phyloP scores from a whole-genome alignment of 2,329 filamentous ascomycete genomes.

The Neonectria sp. region DNA sequence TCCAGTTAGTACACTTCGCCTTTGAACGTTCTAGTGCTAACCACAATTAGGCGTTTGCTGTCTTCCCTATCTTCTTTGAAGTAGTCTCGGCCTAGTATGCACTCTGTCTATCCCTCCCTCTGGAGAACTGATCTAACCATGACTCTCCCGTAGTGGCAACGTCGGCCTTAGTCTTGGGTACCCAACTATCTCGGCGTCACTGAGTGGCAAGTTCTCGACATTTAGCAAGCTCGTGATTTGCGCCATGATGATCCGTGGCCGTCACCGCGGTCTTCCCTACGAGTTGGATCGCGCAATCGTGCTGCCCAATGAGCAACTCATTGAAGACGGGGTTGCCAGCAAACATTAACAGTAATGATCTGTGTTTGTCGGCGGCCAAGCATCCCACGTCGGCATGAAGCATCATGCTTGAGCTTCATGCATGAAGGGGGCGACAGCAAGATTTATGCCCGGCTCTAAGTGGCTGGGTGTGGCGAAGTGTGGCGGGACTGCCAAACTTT shows the following conservation, averaged over 20 bases:
- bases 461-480: no score
- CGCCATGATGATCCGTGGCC: slow-evolving; percentile 55
- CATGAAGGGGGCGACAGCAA: no score
- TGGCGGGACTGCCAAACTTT: no score
- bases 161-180: slow-evolving; percentile 54
- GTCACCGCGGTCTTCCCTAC: slow-evolving; percentile 54
- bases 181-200: slow-evolving; percentile 47
- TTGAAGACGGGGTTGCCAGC: slow-evolving; percentile 26
- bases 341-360: no score
- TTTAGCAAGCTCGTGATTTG: slow-evolving; percentile 55
- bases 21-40: no score
- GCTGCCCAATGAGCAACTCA: slow-evolving; percentile 44
- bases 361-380: no score
- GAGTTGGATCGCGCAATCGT: slow-evolving; percentile 53
- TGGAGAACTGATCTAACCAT: neutral
- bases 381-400: no score
- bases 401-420: no score
- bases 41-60: slow-evolving; percentile 43
- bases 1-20: no score
- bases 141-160: slow-evolving; percentile 42
- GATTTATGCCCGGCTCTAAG: no score
- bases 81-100: slow-evolving; percentile 53
- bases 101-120: neutral
- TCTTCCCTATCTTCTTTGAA: slow-evolving; percentile 53
- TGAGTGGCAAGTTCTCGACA: slow-evolving; percentile 48